These are phyloP conservation scores for Aspergillus panamensis DNA, from an alignment of 495 filamentous ascomycete species.

Conservation along the genomic window DNA sequence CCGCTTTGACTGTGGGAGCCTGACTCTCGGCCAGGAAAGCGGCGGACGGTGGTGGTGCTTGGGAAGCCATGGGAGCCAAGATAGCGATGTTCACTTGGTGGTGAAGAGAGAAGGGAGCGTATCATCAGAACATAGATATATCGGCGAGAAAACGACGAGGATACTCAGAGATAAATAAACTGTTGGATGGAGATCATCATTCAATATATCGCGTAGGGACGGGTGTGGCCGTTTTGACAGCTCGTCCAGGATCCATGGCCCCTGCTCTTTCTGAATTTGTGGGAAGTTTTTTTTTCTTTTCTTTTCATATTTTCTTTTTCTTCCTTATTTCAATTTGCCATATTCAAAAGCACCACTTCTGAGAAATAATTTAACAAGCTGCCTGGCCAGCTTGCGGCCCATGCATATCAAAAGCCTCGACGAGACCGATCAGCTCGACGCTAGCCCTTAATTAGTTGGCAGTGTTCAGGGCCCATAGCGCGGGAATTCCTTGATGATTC, in stretches of 20 bases:
- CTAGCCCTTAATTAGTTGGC: constrained; percentile 1
- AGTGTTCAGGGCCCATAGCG: not conserved
- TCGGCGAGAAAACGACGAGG: not conserved
- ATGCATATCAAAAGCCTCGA: not conserved
- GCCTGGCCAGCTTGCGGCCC: not conserved
- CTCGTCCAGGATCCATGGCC: not conserved
- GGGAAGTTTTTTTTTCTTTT: not conserved
- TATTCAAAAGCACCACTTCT: not conserved
- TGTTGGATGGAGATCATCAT: not conserved
- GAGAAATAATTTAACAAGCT: not conserved
- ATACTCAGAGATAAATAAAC: not conserved
- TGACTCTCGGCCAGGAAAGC: constrained; percentile 12
- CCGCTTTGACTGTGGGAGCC: constrained; percentile 22
- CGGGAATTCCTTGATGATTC: not conserved
- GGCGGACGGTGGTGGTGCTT: constrained; percentile 2
- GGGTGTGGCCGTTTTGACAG: not conserved
- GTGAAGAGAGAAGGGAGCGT: not conserved
- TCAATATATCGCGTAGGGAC: not conserved
- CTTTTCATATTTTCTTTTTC: not conserved
- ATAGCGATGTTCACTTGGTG: not conserved
- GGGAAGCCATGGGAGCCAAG: constrained; percentile 1
- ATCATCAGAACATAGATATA: constrained; percentile 5
- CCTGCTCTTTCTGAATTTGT: not conserved
- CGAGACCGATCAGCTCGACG: constrained; percentile 1
- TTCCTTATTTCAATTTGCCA: not conserved